phyloP scores from a whole-genome alignment of 768 basidiomycete species.

The Lentinus tigrinus region DNA sequence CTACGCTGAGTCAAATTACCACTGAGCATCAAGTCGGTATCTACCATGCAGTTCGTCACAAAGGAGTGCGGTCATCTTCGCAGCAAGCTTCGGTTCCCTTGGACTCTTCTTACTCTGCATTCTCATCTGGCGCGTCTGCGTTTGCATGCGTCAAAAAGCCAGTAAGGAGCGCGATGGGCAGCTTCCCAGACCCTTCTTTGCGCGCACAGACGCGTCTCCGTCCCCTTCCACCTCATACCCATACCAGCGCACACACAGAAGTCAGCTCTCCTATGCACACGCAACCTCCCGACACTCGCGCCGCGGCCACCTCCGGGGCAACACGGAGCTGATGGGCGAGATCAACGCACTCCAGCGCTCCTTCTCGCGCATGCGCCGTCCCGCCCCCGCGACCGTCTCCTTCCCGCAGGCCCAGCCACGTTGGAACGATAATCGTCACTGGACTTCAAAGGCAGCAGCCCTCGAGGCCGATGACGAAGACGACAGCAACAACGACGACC shows the following conservation, averaged over 20 bases:
- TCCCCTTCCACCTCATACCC: not conserved
- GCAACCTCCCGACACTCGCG: not conserved
- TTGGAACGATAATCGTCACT: not conserved
- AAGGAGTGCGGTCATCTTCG: conserved; percentile 1
- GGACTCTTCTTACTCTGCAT: conserved; percentile 9
- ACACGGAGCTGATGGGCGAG: not conserved
- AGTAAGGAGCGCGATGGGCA: not conserved
- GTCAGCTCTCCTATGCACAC: not conserved
- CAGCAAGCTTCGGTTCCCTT: not conserved
- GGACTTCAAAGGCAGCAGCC: not conserved
- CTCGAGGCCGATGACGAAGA: not conserved
- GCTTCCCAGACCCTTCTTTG: conserved; percentile 6
- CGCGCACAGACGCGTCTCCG: not conserved
- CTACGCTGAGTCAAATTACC: no score
- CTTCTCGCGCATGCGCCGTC: not conserved
- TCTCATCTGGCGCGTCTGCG: not conserved
- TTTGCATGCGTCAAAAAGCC: not conserved
- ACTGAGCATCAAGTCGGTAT: no score
- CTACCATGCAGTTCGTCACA: no score
- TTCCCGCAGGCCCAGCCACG: not conserved
- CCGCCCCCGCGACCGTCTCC: not conserved
- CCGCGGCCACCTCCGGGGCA: not conserved
- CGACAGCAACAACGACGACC: not conserved
- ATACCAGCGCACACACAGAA: not conserved
- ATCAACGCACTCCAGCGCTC: not conserved